Percentiles rank a stretch among this genome's conserved stretches.
Evolutionary conservation across 2,329 filamentous ascomycete species (phyloP).

Genomic region (Stromatinia cepivora): DNA sequence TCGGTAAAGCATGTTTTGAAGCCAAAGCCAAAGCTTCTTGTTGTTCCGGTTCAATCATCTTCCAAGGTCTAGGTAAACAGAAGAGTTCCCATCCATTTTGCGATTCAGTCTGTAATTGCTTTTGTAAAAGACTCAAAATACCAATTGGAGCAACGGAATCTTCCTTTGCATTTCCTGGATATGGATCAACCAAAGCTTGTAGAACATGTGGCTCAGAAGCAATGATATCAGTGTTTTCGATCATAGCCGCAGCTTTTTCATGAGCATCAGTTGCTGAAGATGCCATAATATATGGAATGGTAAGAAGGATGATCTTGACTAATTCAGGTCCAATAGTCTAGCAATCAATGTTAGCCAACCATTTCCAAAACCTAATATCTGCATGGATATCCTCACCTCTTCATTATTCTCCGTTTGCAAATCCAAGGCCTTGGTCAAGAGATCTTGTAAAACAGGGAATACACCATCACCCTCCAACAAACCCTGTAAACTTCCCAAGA

Average conservation of each 20-base stretch:
- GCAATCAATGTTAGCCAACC: neutral
- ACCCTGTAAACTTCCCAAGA: slow-evolving; percentile 82
- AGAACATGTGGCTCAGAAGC: slow-evolving; percentile 84
- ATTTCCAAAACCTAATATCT: slow-evolving; percentile 19
- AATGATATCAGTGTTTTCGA: slow-evolving; percentile 95
- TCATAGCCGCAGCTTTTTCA: slow-evolving; percentile 72
- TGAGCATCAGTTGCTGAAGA: slow-evolving; percentile 69
- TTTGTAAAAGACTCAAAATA: slow-evolving; percentile 78
- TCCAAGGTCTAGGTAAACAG: slow-evolving; percentile 67
- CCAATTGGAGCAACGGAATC: slow-evolving; percentile 66
- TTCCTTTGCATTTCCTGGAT: slow-evolving; percentile 63
- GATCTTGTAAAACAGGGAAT: slow-evolving; percentile 79
- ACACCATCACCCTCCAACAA: slow-evolving; percentile 81
- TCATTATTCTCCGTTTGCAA: slow-evolving; percentile 90
- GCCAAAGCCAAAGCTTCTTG: slow-evolving; percentile 58
- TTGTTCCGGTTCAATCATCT: slow-evolving; percentile 62
- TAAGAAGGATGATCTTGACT: slow-evolving; percentile 94
- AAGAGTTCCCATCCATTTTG: slow-evolving; percentile 72
- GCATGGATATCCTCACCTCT: slow-evolving; percentile 66
- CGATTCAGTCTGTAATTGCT: slow-evolving; percentile 78
- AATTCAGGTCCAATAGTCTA: slow-evolving; percentile 77
- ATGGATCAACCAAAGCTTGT: slow-evolving; percentile 84
- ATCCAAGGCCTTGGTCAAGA: slow-evolving; percentile 90
- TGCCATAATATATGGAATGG: slow-evolving; percentile 85
- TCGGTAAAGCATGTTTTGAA: slow-evolving; percentile 75